Evolutionary conservation across 2,329 filamentous ascomycete genomes (phyloP), one percentile per base, ranked within the genome.

Genomic region (Arthroderma uncinatum): DNA sequence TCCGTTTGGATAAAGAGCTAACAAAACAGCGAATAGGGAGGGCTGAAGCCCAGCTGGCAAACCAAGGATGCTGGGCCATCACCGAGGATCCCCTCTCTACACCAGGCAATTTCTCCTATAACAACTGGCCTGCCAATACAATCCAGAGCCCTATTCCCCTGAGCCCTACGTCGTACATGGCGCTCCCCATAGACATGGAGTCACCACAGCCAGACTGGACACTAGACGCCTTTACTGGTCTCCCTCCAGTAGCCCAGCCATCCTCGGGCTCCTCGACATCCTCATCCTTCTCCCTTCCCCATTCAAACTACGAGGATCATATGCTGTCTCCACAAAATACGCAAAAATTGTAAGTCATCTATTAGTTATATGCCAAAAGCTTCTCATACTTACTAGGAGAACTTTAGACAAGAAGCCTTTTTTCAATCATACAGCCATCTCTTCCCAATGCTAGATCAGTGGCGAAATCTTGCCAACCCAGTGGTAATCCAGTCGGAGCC

Each of bases 381-480:
- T n/a, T 28, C 36, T 16, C 25, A 25, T 44, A 19, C 53, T 55
- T 30, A 54, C 33, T 3, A 30, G 40, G n/a, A 44, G 25, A 0
- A 30, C 7, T 33, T 5, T 28, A 55, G 53, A 14, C 53, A 55
- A 55, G 53, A 55, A 42, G 36, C 53, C 14, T 55, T 55, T n/a
- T 44, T 55, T 34, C 19, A 44, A 19, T 55, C 53, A 12, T 40
- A 42, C 10, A 47, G 39, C 12, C 53, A 55, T 25, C 36, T 55
- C 3, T 55, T 55, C 53, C 53, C 53, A 14, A 55, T 55, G 53
- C 36, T 55, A 2, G 53, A 55, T n/a, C 53, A 39, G n/a, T 55
- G 53, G 36, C 21, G 53, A 21, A 42, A 55, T 19, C 33, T 55
- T 14, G 53, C 53, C 6, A 40, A 55, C 16, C 53, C 53, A 1